Evolutionary conservation across 495 filamentous ascomycete species (phyloP).

Genomic region (Aspergillus campestris): DNA sequence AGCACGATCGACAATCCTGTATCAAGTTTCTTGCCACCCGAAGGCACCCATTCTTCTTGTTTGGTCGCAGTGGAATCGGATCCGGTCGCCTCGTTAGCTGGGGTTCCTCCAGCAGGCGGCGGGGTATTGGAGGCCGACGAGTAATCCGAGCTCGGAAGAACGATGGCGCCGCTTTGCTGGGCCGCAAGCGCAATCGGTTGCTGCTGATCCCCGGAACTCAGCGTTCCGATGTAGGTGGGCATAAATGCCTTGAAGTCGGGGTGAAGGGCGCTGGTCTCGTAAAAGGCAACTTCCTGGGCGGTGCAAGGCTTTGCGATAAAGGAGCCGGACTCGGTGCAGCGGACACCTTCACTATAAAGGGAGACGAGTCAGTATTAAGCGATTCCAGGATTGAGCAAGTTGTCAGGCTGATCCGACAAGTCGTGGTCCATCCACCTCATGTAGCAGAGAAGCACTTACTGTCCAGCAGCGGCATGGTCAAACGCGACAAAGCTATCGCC

Average conservation of each 20-base stretch:
- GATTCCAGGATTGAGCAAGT: not conserved
- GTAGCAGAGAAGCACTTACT: constrained; percentile 54
- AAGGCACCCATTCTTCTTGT: constrained; percentile 39
- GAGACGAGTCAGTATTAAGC: constrained; percentile 1
- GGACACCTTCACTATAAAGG: constrained; percentile 70
- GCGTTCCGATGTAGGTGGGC: constrained; percentile 75
- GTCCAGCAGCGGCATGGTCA: constrained; percentile 81
- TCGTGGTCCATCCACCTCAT: not conserved
- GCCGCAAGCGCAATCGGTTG: constrained; percentile 39
- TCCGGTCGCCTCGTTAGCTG: constrained; percentile 3
- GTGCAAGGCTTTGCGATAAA: constrained; percentile 95
- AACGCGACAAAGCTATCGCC: constrained; percentile 58
- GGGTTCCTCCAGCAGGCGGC: constrained; percentile 3
- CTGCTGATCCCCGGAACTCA: constrained; percentile 47
- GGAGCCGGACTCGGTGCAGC: constrained; percentile 74
- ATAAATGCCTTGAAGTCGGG: constrained; percentile 68
- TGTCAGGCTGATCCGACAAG: not conserved
- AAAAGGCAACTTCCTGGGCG: constrained; percentile 78
- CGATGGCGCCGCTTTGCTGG: constrained; percentile 31
- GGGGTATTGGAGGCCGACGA: constrained; percentile 13
- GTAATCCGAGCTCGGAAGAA: constrained; percentile 31
- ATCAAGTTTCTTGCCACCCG: constrained; percentile 48
- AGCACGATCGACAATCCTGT: constrained; percentile 78
- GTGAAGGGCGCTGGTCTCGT: constrained; percentile 67
- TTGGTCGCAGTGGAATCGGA: constrained; percentile 4